phyloP scores from a whole-genome alignment of 441 rosid species.

The Populus hybrid region DNA sequence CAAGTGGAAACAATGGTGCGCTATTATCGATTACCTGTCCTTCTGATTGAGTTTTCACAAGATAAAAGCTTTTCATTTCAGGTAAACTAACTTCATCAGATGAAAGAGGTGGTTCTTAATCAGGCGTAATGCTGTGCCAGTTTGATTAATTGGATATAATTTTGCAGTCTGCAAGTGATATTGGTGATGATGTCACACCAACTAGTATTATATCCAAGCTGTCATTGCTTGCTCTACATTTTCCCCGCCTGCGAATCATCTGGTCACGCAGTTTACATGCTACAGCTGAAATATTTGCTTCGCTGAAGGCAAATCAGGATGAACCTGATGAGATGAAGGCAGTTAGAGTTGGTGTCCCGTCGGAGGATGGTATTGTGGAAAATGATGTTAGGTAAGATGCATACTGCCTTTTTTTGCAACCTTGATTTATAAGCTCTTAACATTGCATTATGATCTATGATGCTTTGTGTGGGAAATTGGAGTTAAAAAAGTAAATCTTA shows the following conservation, averaged over 20 bases:
- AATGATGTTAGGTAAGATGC: conserved; percentile 70
- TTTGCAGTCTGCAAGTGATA: conserved; percentile 89
- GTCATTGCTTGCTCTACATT: conserved; percentile 82
- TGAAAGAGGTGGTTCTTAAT: conserved; percentile 1
- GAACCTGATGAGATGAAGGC: conserved; percentile 87
- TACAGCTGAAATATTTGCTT: conserved; percentile 85
- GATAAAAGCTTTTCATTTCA: conserved; percentile 98
- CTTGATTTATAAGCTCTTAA: background rate
- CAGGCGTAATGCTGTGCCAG: conserved; percentile 8
- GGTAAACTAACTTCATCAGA: conserved; percentile 39
- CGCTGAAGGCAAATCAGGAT: conserved; percentile 88
- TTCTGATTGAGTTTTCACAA: conserved; percentile 92
- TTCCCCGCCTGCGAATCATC: conserved; percentile 82
- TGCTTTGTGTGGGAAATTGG: background rate
- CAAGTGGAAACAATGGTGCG: conserved; percentile 93
- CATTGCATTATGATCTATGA: conserved; percentile 3
- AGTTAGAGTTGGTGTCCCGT: conserved; percentile 88
- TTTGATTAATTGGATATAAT: conserved; percentile 15
- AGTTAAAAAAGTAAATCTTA: background rate
- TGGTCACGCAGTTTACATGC: conserved; percentile 99
- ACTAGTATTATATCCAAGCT: conserved; percentile 87
- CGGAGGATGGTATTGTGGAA: conserved; percentile 87
- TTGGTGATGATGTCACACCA: conserved; percentile 93
- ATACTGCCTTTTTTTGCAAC: background rate
- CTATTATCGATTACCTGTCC: conserved; percentile 90